phyloP scores from a whole-genome alignment of 2,329 filamentous ascomycete species.

The Penicillium sp. region DNA sequence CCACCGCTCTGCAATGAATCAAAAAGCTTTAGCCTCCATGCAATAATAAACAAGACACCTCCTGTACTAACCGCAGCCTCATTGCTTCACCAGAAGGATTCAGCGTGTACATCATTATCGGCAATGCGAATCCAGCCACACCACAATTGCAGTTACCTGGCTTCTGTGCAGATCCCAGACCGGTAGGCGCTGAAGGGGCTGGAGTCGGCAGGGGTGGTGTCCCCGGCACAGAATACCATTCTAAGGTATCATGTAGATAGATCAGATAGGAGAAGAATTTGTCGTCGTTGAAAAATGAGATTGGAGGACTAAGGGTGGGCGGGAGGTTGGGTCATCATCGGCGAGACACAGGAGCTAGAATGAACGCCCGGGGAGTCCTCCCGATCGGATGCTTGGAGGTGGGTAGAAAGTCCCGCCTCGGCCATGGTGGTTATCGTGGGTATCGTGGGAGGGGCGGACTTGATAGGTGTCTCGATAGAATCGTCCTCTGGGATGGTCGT shows the following conservation, averaged over 20 bases:
- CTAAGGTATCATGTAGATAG: constrained; percentile 24
- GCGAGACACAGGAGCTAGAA: constrained; percentile 27
- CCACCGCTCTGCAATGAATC: constrained; percentile 24
- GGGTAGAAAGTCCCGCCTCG: constrained; percentile 33
- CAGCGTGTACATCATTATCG: constrained; percentile 24
- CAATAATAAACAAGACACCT: constrained; percentile 19
- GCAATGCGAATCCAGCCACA: constrained; percentile 16
- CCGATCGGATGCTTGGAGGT: constrained; percentile 22
- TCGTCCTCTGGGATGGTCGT: constrained; percentile 42
- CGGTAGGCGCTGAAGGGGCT: background rate
- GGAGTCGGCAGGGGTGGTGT: background rate
- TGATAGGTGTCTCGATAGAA: constrained; percentile 34
- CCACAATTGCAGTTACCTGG: background rate
- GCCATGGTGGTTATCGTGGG: constrained; percentile 37
- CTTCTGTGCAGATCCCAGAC: constrained; percentile 1
- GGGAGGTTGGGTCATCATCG: constrained; percentile 21
- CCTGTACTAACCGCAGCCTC: constrained; percentile 17
- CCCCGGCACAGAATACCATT: constrained; percentile 21
- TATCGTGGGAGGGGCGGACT: constrained; percentile 41
- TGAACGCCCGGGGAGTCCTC: constrained; percentile 40
- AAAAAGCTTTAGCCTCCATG: constrained; percentile 27
- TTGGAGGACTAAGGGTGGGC: constrained; percentile 21
- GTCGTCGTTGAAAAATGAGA: constrained; percentile 13
- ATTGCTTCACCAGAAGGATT: constrained; percentile 21
- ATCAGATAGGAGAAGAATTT: constrained; percentile 21